Percentiles rank a stretch among this genome's conserved stretches.
Evolutionary conservation across 2,329 filamentous ascomycete genomes (phyloP).

Genomic region (Colletotrichum euphorbiae): DNA sequence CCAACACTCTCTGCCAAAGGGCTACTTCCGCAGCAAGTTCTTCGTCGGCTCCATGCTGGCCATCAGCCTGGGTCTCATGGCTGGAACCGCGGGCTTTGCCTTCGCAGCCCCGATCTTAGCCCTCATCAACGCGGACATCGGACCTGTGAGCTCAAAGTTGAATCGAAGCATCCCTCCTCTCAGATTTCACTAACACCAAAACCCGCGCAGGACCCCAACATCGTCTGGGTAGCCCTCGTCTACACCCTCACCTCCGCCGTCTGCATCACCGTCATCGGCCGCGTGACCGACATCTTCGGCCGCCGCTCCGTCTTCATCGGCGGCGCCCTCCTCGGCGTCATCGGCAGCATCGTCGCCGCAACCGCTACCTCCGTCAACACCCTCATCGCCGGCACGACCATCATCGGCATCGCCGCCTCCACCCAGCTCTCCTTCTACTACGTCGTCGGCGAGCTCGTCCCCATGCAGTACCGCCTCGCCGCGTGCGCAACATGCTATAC

Average conservation of each 20-base stretch:
- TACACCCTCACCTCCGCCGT: conserved; percentile 47
- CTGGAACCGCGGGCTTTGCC: conserved; percentile 46
- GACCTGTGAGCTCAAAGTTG: conserved; percentile 6
- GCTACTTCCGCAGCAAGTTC: conserved; percentile 45
- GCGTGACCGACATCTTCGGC: conserved; percentile 46
- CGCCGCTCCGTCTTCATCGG: conserved; percentile 46
- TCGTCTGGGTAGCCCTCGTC: conserved; percentile 47
- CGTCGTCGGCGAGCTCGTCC: conserved; percentile 52
- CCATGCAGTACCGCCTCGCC: conserved; percentile 50
- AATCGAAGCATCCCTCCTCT: background rate
- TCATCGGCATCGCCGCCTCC: conserved; percentile 51
- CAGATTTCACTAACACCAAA: background rate
- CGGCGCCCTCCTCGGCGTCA: conserved; percentile 48
- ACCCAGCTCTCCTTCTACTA: conserved; percentile 53
- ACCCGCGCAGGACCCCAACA: conserved; percentile 41
- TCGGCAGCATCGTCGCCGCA: conserved; percentile 52
- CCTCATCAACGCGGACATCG: conserved; percentile 52
- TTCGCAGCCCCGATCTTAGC: conserved; percentile 41
- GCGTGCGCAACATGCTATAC: conserved; percentile 49
- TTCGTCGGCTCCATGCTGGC: conserved; percentile 45
- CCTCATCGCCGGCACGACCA: conserved; percentile 52
- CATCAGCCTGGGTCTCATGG: conserved; percentile 44
- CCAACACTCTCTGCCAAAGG: conserved; percentile 41
- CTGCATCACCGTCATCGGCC: conserved; percentile 44
- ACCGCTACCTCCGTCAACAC: conserved; percentile 50